A percentile compares a stretch with the other conserved stretches of the same genome.
These are phyloP conservation scores for Senna siamea DNA, from an alignment of 306 rosid genomes.

Conservation along the genomic window DNA sequence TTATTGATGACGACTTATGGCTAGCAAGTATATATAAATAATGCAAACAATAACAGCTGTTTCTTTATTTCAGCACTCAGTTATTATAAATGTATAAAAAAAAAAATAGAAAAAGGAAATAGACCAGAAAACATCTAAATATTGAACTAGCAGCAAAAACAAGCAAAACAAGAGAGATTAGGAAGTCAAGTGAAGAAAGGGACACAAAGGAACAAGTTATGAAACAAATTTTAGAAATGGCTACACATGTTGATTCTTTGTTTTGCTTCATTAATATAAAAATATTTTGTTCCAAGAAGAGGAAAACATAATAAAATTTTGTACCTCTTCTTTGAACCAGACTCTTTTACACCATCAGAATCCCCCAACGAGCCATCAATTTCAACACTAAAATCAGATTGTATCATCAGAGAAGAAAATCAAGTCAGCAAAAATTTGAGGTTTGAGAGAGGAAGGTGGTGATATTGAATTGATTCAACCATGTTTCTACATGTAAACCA, in stretches of 20 bases:
- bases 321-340: constrained; percentile 88
- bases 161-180: constrained; percentile 6
- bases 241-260: not conserved
- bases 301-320: not conserved
- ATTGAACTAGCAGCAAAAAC: not conserved
- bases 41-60: not conserved
- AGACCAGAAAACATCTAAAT: not conserved
- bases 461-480: constrained; percentile 2
- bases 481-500: not conserved
- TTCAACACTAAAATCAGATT: constrained; percentile 60
- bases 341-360: constrained; percentile 65
- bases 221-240: not conserved
- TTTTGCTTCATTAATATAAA: constrained; percentile 3
- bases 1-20: constrained; percentile 1
- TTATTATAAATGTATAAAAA: not conserved
- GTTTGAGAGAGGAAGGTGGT: not conserved
- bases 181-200: not conserved
- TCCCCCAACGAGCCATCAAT: constrained; percentile 76
- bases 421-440: constrained; percentile 15
- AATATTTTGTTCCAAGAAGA: not conserved
- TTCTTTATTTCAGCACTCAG: constrained; percentile 6
- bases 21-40: not conserved
- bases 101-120: too few species aligned
- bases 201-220: not conserved
- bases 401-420: constrained; percentile 34